These are phyloP conservation scores for Lepiota brunneoincarnata DNA, from an alignment of 768 basidiomycete genomes.

Conservation along the genomic window DNA sequence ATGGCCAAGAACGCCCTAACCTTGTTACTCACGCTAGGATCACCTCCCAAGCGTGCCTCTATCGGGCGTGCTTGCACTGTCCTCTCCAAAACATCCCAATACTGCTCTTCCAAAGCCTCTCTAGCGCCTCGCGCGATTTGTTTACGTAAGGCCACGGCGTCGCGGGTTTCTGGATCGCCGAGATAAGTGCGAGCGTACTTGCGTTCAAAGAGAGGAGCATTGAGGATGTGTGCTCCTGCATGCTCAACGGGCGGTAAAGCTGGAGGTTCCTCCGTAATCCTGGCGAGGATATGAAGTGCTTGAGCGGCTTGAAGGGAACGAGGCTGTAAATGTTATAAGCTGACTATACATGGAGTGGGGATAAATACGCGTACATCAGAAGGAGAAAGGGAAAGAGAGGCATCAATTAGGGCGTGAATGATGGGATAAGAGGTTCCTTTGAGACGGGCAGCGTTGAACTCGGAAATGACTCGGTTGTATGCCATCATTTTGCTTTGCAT, in stretches of 20 bases:
- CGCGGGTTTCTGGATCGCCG: conserved; percentile 60
- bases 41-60: conserved; percentile 87
- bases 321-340: conserved; percentile 29
- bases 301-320: conserved; percentile 60
- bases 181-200: conserved; percentile 82
- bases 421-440: conserved; percentile 75
- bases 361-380: conserved; percentile 46
- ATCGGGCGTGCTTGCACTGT: conserved; percentile 78
- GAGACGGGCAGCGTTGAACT: conserved; percentile 73
- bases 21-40: conserved; percentile 87
- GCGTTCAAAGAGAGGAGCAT: conserved; percentile 75
- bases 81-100: conserved; percentile 79
- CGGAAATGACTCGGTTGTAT: conserved; percentile 80
- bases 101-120: conserved; percentile 86
- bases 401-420: conserved; percentile 68
- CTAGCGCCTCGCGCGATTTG: conserved; percentile 78
- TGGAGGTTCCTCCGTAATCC: conserved; percentile 77
- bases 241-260: conserved; percentile 75
- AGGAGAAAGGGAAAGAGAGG: conserved; percentile 52
- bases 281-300: conserved; percentile 70
- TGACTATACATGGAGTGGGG: not conserved
- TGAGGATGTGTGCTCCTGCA: conserved; percentile 78
- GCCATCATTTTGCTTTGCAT: conserved; percentile 97
- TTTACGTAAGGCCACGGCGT: conserved; percentile 60
- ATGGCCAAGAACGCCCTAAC: conserved; percentile 85